Evolutionary conservation across 495 filamentous ascomycete genomes (phyloP), one percentile per base, ranked within the genome.

Genomic region (Penicillium egyptiacum): DNA sequence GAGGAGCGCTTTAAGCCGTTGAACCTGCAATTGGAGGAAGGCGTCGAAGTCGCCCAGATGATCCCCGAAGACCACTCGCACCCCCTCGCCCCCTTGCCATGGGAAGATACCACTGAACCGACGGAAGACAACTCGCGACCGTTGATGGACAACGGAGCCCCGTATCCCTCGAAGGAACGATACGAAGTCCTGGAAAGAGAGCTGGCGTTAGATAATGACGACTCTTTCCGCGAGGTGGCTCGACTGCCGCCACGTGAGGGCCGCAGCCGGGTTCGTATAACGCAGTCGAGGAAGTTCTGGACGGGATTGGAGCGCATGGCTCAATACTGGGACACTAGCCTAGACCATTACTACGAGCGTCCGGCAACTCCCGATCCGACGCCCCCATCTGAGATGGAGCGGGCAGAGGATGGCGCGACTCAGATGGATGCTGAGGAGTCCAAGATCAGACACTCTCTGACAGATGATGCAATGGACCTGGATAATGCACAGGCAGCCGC

Each of bases 271-370:
- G 73, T 79, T 7, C 71, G 78, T 5, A 66, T 86, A 25, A 79
- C 78, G 0, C 79, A 85, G 52, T 77, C 83, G 46, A 74, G 83
- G 55, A 81, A 80, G 51, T 87, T 88, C 68, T 88, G 80, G 78
- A 75, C 79, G 39, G 77, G 75, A 5, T 65, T 88, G 53, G 78
- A 83, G 59, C 71, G 72, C 14, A 76, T 87, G 79, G 72, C 80
- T 17, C 81, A 84, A 49, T 87, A 84, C 63, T 88, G 85, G 85
- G 85, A 88, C 64, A 76, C 71, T 22, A 83, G 80, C 54, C 53
- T 79, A 39, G 85, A 88, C 55, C 57, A 82, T 11, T 84, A 87
- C 57, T 78, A 60, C 44, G 72, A 77, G 53, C 69, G 70, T 5
- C 71, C 75, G 3, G 66, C 60, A 14, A 68, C 63, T 0, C 68